Base-by-base conservation (phyloP, 2,329 filamentous ascomycete species). In the Lachnellula subtilissima region DNA sequence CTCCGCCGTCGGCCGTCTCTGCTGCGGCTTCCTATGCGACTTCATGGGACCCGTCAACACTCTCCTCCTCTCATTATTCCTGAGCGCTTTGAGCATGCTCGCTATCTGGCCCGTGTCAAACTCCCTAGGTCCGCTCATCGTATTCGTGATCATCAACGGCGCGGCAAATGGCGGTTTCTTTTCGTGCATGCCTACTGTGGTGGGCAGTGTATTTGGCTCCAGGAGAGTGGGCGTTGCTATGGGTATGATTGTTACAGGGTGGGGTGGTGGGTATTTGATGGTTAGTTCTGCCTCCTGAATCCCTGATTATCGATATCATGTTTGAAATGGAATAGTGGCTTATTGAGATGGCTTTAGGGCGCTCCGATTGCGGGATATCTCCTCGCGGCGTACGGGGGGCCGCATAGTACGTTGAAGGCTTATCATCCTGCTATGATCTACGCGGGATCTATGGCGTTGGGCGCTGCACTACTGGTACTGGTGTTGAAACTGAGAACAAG, bases 381-480 rank as follows among this genome's bases (percentile, higher is more conserved):
- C 1, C 72, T 86, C 0, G 75, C 78, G 54, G 79, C 79, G 0
- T 79, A 79, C 36, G 80, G 81, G 5, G 80, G 80, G 11, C 71
- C 76, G 15, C 69, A 76, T 0, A 70, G 69, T 2, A 78, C 78
- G 0, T 67, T 83, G 1, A 69, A 76, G 22, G 78, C 82, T 0
- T 86, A 82, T 61, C 74, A 81, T 17, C 81, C 82, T 0, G 82
- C 83, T 1, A 86, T 86, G 68, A 84, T 80, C 65, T 85, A 84
- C 62, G 81, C 82, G 4, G 83, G 82, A 1, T 76, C 75, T 0
- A 71, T 83, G 65, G 75, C 78, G 0, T 63, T 79, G 17, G 73
- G 66, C 1, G 74, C 79, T 1, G 74, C 76, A 6, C 62, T 68
- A 2, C 67, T 79, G 36, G 73, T 80, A 15, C 67, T 67, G 32